Percentiles rank a stretch among this genome's conserved stretches.
These are phyloP conservation scores for Myxozyma vanderwaltii DNA, from an alignment of 805 yeast genomes.

Conservation along the genomic window DNA sequence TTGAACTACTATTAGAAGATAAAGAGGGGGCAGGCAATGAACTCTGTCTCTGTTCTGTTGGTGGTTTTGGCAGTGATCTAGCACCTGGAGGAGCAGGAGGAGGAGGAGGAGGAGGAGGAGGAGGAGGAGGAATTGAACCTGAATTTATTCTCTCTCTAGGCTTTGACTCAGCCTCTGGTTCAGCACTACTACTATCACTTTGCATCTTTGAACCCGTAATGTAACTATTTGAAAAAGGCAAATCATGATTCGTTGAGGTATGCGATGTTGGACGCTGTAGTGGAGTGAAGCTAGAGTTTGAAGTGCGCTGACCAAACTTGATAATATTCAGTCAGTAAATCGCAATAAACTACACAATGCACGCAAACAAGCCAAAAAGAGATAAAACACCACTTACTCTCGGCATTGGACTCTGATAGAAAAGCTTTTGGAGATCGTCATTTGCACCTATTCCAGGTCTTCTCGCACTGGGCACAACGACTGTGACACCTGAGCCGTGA, in stretches of 20 bases:
- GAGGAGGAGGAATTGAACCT: slow-evolving; percentile 5
- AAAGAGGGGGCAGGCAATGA: neutral
- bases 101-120: slow-evolving; percentile 1
- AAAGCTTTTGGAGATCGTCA: slow-evolving; percentile 17
- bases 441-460: slow-evolving; percentile 11
- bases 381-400: slow-evolving; percentile 10
- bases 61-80: neutral
- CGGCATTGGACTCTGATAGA: slow-evolving; percentile 29
- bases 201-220: too few species aligned
- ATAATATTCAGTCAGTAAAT: neutral
- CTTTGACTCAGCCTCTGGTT: neutral
- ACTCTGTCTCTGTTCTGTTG: neutral
- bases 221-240: neutral
- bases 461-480: slow-evolving; percentile 24
- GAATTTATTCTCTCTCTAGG: slow-evolving; percentile 5
- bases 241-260: neutral
- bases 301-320: neutral
- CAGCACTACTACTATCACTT: neutral
- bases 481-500: neutral
- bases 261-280: neutral
- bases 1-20: neutral
- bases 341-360: neutral
- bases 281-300: neutral
- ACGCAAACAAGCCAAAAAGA: neutral
- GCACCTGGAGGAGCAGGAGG: neutral